Percentiles rank a stretch among this genome's conserved stretches.
Conservation (phyloP, 2,329 filamentous ascomycete genomes). For the Leptographium wingfieldii region DNA sequence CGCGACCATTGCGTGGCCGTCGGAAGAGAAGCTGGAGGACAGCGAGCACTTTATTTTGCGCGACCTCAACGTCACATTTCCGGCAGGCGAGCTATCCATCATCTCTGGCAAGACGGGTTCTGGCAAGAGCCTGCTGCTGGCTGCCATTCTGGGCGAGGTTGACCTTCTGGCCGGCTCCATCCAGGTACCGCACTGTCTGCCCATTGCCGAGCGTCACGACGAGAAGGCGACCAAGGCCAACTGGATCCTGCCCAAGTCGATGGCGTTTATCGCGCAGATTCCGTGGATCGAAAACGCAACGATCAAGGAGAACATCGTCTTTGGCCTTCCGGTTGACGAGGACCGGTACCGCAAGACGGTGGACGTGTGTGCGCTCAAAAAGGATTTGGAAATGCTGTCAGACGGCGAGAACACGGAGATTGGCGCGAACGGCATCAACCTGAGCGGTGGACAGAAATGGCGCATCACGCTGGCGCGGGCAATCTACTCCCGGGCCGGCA, state of each 20-base stretch:
- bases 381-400: conserved; percentile 62
- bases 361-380: conserved; percentile 58
- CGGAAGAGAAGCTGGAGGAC: conserved; percentile 44
- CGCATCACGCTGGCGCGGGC: conserved; percentile 68
- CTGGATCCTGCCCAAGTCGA: conserved; percentile 57
- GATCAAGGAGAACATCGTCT: conserved; percentile 66
- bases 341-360: conserved; percentile 60
- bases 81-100: conserved; percentile 54
- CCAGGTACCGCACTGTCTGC: conserved; percentile 37
- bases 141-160: conserved; percentile 62
- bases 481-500: conserved; percentile 64
- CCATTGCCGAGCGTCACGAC: conserved; percentile 44
- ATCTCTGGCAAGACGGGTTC: conserved; percentile 67
- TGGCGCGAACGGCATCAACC: conserved; percentile 71
- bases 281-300: conserved; percentile 79
- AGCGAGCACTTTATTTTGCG: conserved; percentile 52
- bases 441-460: conserved; percentile 77
- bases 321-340: conserved; percentile 57
- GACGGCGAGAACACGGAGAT: conserved; percentile 74
- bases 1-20: conserved; percentile 63
- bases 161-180: conserved; percentile 54
- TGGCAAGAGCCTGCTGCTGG: conserved; percentile 64
- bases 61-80: conserved; percentile 54
- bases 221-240: conserved; percentile 46
- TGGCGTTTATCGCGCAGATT: conserved; percentile 67